Conservation (phyloP, 345 rosid species). For the Syzygium aqueum region DNA sequence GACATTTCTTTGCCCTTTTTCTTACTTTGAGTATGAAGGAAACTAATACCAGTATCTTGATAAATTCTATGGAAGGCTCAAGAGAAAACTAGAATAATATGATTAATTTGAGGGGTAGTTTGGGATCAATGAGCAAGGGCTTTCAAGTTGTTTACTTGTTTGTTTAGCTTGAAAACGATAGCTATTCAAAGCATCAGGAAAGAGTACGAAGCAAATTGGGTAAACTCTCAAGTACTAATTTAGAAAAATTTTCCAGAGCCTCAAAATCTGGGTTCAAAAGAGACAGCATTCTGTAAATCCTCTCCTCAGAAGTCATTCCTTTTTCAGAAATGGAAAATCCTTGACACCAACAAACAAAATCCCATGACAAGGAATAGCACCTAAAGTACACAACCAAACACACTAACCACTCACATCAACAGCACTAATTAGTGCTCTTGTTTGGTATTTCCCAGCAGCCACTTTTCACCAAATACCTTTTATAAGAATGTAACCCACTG, state of each 20-base stretch:
- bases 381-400: neutral
- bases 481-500: neutral
- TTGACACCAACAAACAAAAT: neutral
- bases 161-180: neutral
- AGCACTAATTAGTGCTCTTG: neutral
- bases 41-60: neutral
- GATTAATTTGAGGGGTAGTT: neutral
- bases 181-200: neutral
- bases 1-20: neutral
- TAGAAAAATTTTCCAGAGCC: neutral
- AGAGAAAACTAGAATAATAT: neutral
- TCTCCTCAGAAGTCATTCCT: neutral
- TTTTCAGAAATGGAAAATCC: neutral
- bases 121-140: neutral
- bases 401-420: neutral
- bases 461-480: neutral
- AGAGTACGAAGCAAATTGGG: neutral
- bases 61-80: neutral
- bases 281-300: neutral
- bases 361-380: neutral
- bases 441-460: neutral
- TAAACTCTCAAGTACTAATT: neutral
- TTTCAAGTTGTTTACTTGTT: neutral
- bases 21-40: neutral
- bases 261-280: neutral